phyloP scores from a whole-genome alignment of 2,329 filamentous ascomycete species.

The Epichloe baconii region DNA sequence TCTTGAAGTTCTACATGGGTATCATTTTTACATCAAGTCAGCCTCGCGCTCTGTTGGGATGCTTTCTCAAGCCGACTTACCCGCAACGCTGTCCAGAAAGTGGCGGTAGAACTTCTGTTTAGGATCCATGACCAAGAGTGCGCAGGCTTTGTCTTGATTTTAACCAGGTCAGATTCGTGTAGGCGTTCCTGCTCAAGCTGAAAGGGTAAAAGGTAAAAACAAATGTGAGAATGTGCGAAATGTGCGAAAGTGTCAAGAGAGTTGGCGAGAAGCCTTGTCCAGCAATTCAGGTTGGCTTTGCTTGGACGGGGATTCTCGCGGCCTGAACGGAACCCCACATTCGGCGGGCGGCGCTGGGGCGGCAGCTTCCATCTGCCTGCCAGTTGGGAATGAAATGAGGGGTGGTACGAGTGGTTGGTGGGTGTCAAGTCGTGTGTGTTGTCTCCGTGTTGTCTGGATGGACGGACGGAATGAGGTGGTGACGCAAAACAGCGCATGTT shows the following conservation, averaged over 20 bases:
- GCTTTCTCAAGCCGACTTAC: constrained; percentile 33
- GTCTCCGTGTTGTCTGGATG: too few species aligned
- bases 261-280: too few species aligned
- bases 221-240: too few species aligned
- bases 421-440: too few species aligned
- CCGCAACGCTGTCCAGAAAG: constrained; percentile 62
- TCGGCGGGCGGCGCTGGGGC: background rate
- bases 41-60: background rate
- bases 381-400: background rate
- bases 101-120: constrained; percentile 78
- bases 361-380: background rate
- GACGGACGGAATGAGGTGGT: too few species aligned
- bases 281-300: too few species aligned
- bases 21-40: background rate
- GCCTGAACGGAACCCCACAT: background rate
- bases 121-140: constrained; percentile 18
- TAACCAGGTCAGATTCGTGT: background rate
- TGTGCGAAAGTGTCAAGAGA: too few species aligned
- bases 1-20: constrained; percentile 53
- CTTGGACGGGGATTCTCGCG: background rate
- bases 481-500: too few species aligned
- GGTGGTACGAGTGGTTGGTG: too few species aligned
- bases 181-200: too few species aligned
- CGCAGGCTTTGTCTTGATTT: background rate
- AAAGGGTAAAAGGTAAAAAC: too few species aligned